Base-by-base conservation (phyloP, 176 grass and related monocot species). In the Musa beccarii region DNA sequence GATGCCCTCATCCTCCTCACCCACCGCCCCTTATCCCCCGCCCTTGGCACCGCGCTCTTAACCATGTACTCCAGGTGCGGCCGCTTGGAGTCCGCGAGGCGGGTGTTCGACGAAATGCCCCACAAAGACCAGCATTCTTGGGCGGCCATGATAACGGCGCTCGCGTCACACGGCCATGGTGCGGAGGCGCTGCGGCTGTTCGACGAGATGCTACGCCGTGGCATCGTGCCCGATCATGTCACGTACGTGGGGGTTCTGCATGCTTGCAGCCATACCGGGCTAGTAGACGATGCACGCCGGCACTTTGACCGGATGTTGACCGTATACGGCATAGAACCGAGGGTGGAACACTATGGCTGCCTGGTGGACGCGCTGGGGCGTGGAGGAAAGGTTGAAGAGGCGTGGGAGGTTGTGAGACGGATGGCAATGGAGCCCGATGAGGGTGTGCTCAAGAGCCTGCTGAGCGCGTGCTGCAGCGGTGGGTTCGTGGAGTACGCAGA, bases 211-310 rank as follows among this genome's bases (percentile, higher is more conserved):
- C 53, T 59, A 53, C 15, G 54, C 15, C 53, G 25, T 49, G 66
- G 66, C 24, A 17, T 79, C 3, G 28, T 15, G 15, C 77, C 77
- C 11, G 77, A 79, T 53, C 53, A 59, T 54, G 77, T 79, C 23
- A 70, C 66, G 15, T 79, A 79, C 65, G 54, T 79, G 25, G 65
- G 66, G 5, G 77, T 70, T 19, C 67, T 79, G 51, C 77, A 79
- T 25, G 77, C 77, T 2, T 79, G 77, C 77, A 79, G 77, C 66
- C 77, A 79, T 43, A 54, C 77, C 10, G 77, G 66, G 24, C 77
- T 71, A 19, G 77, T 79, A 10, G 77, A 70, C 25, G 66, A 79
- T 14, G 77, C 77, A 21, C 77, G 53, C 9, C 23, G 11, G 15
- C 15, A 69, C 66, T 59, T 79, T 10, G 53, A 79, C 26, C 24